phyloP scores from a whole-genome alignment of 1,284 basidiomycete genomes.

The Sporisorium scitamineum region DNA sequence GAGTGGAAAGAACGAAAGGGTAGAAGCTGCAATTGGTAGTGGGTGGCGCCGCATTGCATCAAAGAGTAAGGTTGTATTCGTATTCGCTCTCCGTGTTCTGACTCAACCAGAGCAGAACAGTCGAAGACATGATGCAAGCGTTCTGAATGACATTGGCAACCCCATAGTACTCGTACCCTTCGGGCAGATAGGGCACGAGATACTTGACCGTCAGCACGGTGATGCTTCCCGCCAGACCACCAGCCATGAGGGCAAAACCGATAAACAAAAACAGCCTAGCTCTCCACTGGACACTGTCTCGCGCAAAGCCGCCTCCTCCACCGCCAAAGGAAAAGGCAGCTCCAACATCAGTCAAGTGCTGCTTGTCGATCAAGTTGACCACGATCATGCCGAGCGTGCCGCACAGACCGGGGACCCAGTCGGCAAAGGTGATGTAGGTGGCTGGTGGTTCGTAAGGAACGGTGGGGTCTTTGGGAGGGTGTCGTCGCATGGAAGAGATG shows the following conservation, averaged over 20 bases:
- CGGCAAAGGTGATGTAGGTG: slow-evolving; percentile 88
- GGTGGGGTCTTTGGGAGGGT: slow-evolving; percentile 76
- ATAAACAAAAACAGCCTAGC: slow-evolving; percentile 91
- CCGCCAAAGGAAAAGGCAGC: slow-evolving; percentile 55
- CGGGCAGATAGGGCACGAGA: slow-evolving; percentile 78
- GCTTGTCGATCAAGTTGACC: slow-evolving; percentile 95
- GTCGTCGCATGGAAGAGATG: slow-evolving; percentile 76
- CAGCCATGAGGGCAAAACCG: slow-evolving; percentile 96
- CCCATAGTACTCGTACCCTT: slow-evolving; percentile 88
- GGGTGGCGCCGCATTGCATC: too few species aligned
- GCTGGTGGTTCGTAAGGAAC: slow-evolving; percentile 79
- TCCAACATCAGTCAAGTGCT: slow-evolving; percentile 77
- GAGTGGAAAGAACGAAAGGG: background rate
- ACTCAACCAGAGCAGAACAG: slow-evolving; percentile 85
- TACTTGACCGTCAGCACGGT: slow-evolving; percentile 93
- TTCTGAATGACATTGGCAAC: slow-evolving; percentile 95
- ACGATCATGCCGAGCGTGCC: slow-evolving; percentile 93
- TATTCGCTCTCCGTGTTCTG: slow-evolving; percentile 84
- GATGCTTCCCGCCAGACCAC: slow-evolving; percentile 91
- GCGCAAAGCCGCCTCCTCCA: slow-evolving; percentile 73
- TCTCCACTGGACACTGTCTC: slow-evolving; percentile 81
- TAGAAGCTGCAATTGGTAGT: background rate
- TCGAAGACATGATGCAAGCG: slow-evolving; percentile 88
- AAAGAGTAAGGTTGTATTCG: slow-evolving; percentile 86
- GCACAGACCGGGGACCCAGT: slow-evolving; percentile 95